Evolutionary conservation across 1,284 basidiomycete genomes (phyloP), one percentile per base, ranked within the genome.

Genomic region (Schizopora paradoxa): DNA sequence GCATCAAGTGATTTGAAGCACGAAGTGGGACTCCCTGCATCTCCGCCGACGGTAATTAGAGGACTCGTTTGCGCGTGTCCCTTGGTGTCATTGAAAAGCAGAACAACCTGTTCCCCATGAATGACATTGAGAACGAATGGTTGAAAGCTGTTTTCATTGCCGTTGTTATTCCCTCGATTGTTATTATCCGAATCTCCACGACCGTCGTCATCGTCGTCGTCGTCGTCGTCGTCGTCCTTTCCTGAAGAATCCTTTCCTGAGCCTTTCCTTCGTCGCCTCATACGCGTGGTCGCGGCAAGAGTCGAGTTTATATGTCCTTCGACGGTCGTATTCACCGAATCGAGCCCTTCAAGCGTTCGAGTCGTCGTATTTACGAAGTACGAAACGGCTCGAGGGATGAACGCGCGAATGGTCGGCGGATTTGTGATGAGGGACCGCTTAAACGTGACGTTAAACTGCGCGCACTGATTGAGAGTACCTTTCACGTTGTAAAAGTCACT

Each of bases 391-490:
- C 55, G 61, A 1, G 77, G 76, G 28, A 61, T 60, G 54, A 74
- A 77, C 1, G 66, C 63, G 16, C 73, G 70, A 21, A 78, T 59
- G 5, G 59, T 55, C 4, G 73, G 75, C 6, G 71, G 57, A 5
- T 56, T 54, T 10, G 59, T 46, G 22, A 66, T 56, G n/a, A 57
- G 47, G 3, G 59, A 54, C 0, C 65, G 55, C 47, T 74, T 63
- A 57, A 69, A 79, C 3, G 54, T 54, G 26, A 83, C 60, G 13
- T 63, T 61, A 56, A 81, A 74, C 3, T 66, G 56, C 51, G 70
- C 62, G 61, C 79, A 82, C 56, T 81, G 77, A 2, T 63, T 58
- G n/a, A 74, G 54, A 4, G 26, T 16, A n/a, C 45, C 49, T 19
- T 47, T 34, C 18, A 51, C 36, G n/a, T 31, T 27, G 26, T 43